phyloP scores from a whole-genome alignment of 768 basidiomycete genomes.

The Russula lepida region DNA sequence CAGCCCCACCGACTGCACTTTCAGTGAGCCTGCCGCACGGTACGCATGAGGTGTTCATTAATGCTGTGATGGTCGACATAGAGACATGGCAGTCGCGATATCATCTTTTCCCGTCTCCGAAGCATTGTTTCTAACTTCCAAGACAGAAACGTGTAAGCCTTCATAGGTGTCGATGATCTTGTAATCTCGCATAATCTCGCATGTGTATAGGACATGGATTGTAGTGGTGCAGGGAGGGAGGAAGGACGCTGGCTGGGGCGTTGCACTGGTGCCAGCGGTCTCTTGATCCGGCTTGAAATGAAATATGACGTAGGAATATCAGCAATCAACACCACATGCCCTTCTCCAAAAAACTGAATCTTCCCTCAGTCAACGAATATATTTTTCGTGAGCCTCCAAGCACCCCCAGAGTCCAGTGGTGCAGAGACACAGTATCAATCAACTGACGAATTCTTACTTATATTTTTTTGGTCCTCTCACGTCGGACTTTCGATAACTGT shows the following conservation, averaged over 20 bases:
- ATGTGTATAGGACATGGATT: not conserved
- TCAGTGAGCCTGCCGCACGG: not conserved
- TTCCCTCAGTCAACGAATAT: no score
- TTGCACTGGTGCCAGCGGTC: not conserved
- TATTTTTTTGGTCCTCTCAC: no score
- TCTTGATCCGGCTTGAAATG: not conserved
- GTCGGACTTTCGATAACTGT: no score
- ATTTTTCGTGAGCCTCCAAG: no score
- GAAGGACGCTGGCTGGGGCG: not conserved
- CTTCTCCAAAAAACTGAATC: no score
- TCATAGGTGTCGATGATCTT: no score
- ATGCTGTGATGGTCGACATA: conserved; percentile 4
- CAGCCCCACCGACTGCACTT: not conserved
- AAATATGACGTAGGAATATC: no score
- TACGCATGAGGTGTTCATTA: not conserved
- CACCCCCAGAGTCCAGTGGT: no score
- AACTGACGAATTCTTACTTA: no score
- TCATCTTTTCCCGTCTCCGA: no score
- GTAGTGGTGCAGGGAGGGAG: not conserved
- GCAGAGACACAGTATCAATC: no score
- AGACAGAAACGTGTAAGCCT: not conserved
- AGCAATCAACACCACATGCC: not conserved
- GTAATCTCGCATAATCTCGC: not conserved
- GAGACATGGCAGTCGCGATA: not conserved
- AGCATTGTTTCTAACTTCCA: not conserved